Base-by-base conservation (phyloP, 2,329 filamentous ascomycete genomes). In the Anthostomella pinea region DNA sequence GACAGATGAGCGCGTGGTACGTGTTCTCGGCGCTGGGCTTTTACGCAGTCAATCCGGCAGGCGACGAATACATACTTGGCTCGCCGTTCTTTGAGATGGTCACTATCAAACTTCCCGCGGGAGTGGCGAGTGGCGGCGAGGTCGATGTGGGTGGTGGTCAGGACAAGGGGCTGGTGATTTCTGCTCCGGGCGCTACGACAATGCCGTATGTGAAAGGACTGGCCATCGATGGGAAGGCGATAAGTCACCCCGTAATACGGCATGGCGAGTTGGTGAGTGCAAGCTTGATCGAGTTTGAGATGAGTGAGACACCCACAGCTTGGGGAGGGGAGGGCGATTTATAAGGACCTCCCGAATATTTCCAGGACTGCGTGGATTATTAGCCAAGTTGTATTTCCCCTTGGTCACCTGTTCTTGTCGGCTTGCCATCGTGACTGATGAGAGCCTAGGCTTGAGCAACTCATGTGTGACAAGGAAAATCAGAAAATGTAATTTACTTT, bases 1-100 rank as follows among this genome's bases (percentile, higher is more conserved):
- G 68, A 2, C 68, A 72, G 54, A 72, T 71, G 68, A 71, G 67
- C 40, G 66, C 68, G 0, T 72, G 67, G 67, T 71, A 70, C 34
- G 52, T 71, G 4, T 69, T 72, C 36, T 68, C 66, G 1, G 65
- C 67, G 4, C 45, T 72, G 8, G 68, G 68, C 0, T 70, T 72
- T 46, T 72, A 71, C 41, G 68, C 68, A 0, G 57, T 70, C 24
- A 67, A 71, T 38, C 60, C 68, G 0, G 66, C 67, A 2, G 56
- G 59, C 5, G 65, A 68, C 23, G 63, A 69, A 39, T 72, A 72
- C 46, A 51, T 70, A 4, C 54, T 71, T 10, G 67, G 66, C 0
- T 55, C 65, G 6, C 69, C 69, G 0, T 68, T 71, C 35, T 72
- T 72, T 34, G 68, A 71, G 49, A 60, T 61, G 35, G 58, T 70